Base-by-base conservation (phyloP, 108 stramenopile species). In the Bacterosira constricta region DNA sequence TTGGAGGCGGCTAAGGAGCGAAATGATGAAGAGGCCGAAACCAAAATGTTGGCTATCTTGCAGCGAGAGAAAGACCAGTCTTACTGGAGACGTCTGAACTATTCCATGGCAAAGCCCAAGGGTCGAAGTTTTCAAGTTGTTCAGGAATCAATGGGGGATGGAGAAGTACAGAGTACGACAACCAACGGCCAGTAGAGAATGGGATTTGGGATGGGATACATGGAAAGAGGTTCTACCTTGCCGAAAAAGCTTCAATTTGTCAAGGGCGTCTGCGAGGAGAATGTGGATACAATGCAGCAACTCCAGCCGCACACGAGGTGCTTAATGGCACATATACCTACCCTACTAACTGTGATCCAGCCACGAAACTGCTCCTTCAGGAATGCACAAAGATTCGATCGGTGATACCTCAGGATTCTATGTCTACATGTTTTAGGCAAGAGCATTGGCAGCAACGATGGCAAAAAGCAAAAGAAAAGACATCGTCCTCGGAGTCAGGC, bases 11-110 rank as follows among this genome's bases (percentile, higher is more conserved):
- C n/a, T n/a, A n/a, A n/a, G n/a, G n/a, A n/a, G n/a, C n/a, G n/a
- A n/a, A n/a, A n/a, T n/a, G n/a, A n/a, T n/a, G 2, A 41, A 38
- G 34, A 53, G 18, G 66, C 52, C 4, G 51, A 54, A 35, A 41
- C 1, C 6, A 26, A 39, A 17, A 67, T 67, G 1, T 35, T 54
- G 18, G 52, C 37, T 12, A 54, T 67, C 1, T 47, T 70, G 1
- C 20, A 23, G 9, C 17, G 57, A 1, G 69, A 70, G 31, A 18
- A 34, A 37, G 37, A 71, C 11, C 11, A 59, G 21, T 3, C 23
- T 0, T 70, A 46, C 44, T 70, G 56, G 56, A 11, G 57, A 42
- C 11, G 41, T 1, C 21, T 70, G 8, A 59, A 59, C 38, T 59
- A 49, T n/a, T 7, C 45, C 2, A 39, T 50, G 0, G 31, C n/a